Percentiles rank a stretch among this genome's conserved stretches.
phyloP scores from a whole-genome alignment of 1,139 yeast genomes.

The Zhuliangozyma blackwelliae region DNA sequence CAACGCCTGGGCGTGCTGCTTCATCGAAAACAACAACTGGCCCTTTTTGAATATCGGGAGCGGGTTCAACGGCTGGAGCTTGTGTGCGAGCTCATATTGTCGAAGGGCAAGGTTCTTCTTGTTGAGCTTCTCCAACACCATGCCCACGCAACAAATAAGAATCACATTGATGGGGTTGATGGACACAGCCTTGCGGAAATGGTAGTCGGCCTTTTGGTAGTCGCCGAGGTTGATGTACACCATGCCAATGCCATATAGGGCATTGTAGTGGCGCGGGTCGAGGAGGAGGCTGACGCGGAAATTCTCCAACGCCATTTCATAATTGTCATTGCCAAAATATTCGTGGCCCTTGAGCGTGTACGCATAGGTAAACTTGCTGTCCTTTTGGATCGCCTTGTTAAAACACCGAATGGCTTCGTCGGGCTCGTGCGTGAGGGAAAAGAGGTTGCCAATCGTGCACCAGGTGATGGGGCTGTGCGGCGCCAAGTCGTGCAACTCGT shows the following conservation, averaged over 20 bases:
- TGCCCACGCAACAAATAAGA: conserved; percentile 88
- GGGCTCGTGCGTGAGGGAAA: conserved; percentile 78
- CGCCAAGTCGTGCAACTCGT: conserved; percentile 69
- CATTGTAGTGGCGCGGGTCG: conserved; percentile 86
- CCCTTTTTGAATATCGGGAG: conserved; percentile 89
- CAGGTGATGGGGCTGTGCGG: conserved; percentile 76
- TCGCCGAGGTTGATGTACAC: conserved; percentile 86
- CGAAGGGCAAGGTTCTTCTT: conserved; percentile 68
- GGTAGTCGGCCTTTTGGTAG: conserved; percentile 76
- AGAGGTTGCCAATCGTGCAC: conserved; percentile 89
- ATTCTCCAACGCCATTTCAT: conserved; percentile 81
- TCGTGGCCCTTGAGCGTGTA: conserved; percentile 95
- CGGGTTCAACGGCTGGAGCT: conserved; percentile 81
- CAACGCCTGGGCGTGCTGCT: conserved; percentile 68
- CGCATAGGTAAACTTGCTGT: conserved; percentile 79
- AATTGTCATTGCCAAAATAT: conserved; percentile 80
- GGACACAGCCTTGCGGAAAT: conserved; percentile 80
- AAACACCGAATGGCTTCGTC: conserved; percentile 90
- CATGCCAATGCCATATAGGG: conserved; percentile 95
- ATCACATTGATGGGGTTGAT: conserved; percentile 91
- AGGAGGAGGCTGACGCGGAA: conserved; percentile 75
- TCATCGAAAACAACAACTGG: conserved; percentile 69
- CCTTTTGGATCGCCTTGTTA: conserved; percentile 67
- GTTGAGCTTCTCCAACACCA: conserved; percentile 79
- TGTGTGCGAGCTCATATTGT: conserved; percentile 80